Evolutionary conservation across 225 moss, liverwort and hornwort species (phyloP), one percentile per base, ranked within the genome.

Genomic region (Takakia lepidozioides): DNA sequence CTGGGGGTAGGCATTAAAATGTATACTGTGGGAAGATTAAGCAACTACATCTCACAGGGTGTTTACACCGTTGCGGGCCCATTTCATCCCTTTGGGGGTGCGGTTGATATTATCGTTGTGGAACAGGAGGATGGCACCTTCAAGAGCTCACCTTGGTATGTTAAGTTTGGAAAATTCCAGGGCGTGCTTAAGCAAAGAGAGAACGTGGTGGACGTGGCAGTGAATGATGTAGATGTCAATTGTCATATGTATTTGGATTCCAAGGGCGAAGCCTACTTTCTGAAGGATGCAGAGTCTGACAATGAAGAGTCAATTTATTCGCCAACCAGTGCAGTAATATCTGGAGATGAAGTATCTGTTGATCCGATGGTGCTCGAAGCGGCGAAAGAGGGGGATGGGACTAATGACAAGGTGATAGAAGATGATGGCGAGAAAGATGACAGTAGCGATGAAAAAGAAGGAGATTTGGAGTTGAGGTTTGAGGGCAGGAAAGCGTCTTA

Each of bases 161-260:
- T 82, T 49, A 82, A 76, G 58, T 82, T 82, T 18, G 81, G 81
- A 19, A 82, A 82, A 69, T 82, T 82, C 25, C 81, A 82, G 42
- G 81, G 81, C 6, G 72, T 82, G 38, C 76, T 82, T 11, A 82
- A 75, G 56, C 61, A 69, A n/a, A 61, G 63, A 24, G 69, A 82
- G 50, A 76, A 76, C 59, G 61, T 57, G 26, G 81, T 82, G 32
- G 48, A 61, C 50, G 72, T 82, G 55, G 62, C 76, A 42, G 81
- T 82, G 56, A 76, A 82, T 60, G 75, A 72, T 59, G 66, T 56
- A 28, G 63, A 59, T 8, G 76, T 66, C 69, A 40, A 32, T 52
- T 82, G 76, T 39, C 72, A 82, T 51, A 82, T 82, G 81, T 58
- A 66, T 54, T 48, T 82, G 65, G 81, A 82, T 61, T 67, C 69